Percentiles rank a stretch among this genome's conserved stretches.
Evolutionary conservation across 805 yeast genomes (phyloP).

Genomic region (Naumovozyma dairenensis): DNA sequence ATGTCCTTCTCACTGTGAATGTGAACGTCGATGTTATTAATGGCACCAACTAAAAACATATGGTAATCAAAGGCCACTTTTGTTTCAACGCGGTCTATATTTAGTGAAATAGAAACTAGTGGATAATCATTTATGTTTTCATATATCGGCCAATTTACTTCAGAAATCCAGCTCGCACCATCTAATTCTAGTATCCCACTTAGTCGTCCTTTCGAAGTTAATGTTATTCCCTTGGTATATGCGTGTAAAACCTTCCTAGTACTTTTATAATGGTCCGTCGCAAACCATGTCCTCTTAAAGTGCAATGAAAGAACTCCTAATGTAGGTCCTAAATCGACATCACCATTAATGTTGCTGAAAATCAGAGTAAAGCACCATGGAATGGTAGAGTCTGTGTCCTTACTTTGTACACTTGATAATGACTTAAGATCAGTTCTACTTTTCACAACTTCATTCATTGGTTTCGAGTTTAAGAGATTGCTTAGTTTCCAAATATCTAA

Average conservation of each 20-base stretch:
- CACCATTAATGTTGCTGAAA: slow-evolving; percentile 41
- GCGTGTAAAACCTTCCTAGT: slow-evolving; percentile 64
- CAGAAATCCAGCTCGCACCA: slow-evolving; percentile 47
- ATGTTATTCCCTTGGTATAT: slow-evolving; percentile 42
- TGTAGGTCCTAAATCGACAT: slow-evolving; percentile 74
- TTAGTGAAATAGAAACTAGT: slow-evolving; percentile 49
- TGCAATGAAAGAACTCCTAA: slow-evolving; percentile 54
- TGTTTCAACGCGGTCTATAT: slow-evolving; percentile 44
- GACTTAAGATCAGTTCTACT: slow-evolving; percentile 1
- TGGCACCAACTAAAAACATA: slow-evolving; percentile 57
- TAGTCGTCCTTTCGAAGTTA: slow-evolving; percentile 66
- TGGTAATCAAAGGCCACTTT: slow-evolving; percentile 79
- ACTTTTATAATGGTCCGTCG: slow-evolving; percentile 52
- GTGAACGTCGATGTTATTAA: slow-evolving; percentile 40
- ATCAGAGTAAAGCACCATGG: slow-evolving; percentile 65
- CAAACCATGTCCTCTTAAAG: slow-evolving; percentile 56
- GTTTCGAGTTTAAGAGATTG: slow-evolving; percentile 18
- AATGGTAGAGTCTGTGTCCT: slow-evolving; percentile 37
- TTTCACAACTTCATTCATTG: slow-evolving; percentile 5
- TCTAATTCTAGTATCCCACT: slow-evolving; percentile 55
- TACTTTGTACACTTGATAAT: slow-evolving; percentile 27
- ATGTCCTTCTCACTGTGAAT: slow-evolving; percentile 59
- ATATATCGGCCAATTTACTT: slow-evolving; percentile 58
- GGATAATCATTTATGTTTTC: slow-evolving; percentile 46
- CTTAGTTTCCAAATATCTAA: slow-evolving; percentile 72